Evolutionary conservation across 1,139 yeast genomes (phyloP).

Genomic region (Pneumocystis oryctolagi): DNA sequence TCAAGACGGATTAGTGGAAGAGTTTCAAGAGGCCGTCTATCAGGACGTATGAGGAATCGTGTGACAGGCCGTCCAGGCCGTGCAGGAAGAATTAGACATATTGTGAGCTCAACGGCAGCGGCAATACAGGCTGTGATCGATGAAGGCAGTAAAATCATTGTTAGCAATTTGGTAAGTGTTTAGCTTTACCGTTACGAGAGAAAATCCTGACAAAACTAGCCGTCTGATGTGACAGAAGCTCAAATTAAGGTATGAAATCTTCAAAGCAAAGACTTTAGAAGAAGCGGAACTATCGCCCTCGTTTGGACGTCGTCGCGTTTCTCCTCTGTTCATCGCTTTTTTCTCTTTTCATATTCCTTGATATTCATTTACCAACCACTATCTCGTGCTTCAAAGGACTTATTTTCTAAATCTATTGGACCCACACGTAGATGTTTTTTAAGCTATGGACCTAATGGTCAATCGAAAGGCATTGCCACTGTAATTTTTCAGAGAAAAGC

Average conservation of each 20-base stretch:
- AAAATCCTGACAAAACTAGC: slow-evolving; percentile 19
- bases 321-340: slow-evolving; percentile 1
- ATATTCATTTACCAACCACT: slow-evolving; percentile 7
- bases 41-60: background rate
- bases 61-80: background rate
- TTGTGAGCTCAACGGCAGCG: slow-evolving; percentile 14
- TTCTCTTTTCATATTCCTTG: slow-evolving; percentile 7
- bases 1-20: background rate
- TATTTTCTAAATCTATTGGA: slow-evolving; percentile 77
- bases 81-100: background rate
- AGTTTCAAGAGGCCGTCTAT: background rate
- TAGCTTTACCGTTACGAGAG: too few species aligned
- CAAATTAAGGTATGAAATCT: slow-evolving; percentile 24
- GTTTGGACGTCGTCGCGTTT: background rate
- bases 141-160: slow-evolving; percentile 11
- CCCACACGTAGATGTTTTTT: slow-evolving; percentile 59
- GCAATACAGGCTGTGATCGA: slow-evolving; percentile 15
- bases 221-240: slow-evolving; percentile 24
- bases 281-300: background rate
- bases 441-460: slow-evolving; percentile 75
- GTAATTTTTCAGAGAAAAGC: slow-evolving; percentile 49
- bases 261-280: background rate
- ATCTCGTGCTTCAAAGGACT: slow-evolving; percentile 41
- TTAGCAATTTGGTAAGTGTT: background rate
- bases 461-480: slow-evolving; percentile 83